phyloP scores from a whole-genome alignment of 331 rosid species.

The Malus hybrid region DNA sequence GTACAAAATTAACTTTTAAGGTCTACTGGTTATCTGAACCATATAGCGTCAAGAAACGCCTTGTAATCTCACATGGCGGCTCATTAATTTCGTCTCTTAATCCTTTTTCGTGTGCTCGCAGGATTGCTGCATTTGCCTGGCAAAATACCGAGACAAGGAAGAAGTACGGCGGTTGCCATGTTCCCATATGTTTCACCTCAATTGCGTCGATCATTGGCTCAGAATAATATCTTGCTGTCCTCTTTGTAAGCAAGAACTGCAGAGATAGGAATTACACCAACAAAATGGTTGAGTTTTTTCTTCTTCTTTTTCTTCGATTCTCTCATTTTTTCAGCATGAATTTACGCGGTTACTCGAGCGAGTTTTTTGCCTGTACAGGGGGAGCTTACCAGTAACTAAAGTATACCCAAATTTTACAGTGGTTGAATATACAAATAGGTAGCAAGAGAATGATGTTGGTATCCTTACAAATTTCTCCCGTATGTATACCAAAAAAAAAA shows the following conservation, averaged over 20 bases:
- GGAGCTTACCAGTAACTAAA: conserved; percentile 59
- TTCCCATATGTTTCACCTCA: conserved; percentile 73
- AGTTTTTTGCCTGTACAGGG: conserved; percentile 43
- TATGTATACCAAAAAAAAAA: neutral
- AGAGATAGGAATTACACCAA: conserved; percentile 31
- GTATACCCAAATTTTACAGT: neutral
- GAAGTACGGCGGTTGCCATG: conserved; percentile 85
- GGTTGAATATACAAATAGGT: neutral
- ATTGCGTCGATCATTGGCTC: conserved; percentile 95
- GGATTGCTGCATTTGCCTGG: conserved; percentile 95
- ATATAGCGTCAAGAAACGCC: neutral
- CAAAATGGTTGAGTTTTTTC: neutral
- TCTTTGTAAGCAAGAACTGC: conserved; percentile 86
- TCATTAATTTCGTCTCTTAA: conserved; percentile 13
- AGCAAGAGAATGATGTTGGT: neutral
- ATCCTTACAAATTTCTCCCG: neutral
- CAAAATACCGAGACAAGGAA: conserved; percentile 68
- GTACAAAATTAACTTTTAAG: neutral
- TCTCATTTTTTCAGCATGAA: conserved; percentile 6
- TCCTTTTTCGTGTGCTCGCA: conserved; percentile 18
- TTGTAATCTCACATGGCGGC: neutral
- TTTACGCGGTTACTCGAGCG: conserved; percentile 49
- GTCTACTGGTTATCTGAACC: neutral
- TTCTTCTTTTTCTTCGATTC: neutral
- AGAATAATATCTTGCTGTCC: conserved; percentile 75